Conservation (phyloP, 2,329 filamentous ascomycete genomes). For the Simplicillium sp. region DNA sequence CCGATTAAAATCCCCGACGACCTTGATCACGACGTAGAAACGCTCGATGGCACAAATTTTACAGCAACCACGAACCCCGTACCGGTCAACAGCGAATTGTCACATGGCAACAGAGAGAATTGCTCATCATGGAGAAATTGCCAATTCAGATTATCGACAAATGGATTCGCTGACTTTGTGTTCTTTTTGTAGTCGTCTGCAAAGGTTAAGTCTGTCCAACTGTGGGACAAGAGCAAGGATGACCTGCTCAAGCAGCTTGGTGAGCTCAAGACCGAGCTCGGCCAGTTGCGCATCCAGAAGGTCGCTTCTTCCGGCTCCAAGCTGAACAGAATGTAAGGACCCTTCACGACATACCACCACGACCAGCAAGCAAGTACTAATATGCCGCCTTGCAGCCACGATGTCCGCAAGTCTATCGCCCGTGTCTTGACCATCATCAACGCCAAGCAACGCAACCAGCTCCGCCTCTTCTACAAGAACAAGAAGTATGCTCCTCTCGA, state of each 20-base stretch:
- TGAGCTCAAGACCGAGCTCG: conserved; percentile 93
- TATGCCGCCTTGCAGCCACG: conserved; percentile 56
- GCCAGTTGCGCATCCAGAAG: conserved; percentile 96
- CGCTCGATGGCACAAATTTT: no score
- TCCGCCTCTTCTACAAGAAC: conserved; percentile 99
- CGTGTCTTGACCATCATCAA: conserved; percentile 99
- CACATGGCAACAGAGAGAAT: neutral
- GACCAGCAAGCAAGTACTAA: conserved; percentile 10
- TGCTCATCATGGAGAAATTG: no score
- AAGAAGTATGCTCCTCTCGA: conserved; percentile 99
- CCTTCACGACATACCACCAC: neutral
- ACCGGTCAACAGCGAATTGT: neutral
- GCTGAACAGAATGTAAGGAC: conserved; percentile 88
- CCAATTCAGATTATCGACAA: no score
- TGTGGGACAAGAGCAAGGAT: conserved; percentile 99
- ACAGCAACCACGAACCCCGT: no score
- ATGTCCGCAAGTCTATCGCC: conserved; percentile 98
- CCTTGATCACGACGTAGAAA: neutral
- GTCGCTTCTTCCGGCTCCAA: conserved; percentile 91
- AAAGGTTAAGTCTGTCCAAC: conserved; percentile 89
- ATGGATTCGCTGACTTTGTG: conserved; percentile 15
- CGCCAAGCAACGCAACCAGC: conserved; percentile 96
- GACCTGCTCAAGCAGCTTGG: conserved; percentile 92
- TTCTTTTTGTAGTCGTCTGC: conserved; percentile 29
- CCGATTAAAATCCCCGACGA: no score